These are phyloP conservation scores for Rhodomyrtus psidioides DNA, from an alignment of 441 rosid genomes.

Conservation along the genomic window DNA sequence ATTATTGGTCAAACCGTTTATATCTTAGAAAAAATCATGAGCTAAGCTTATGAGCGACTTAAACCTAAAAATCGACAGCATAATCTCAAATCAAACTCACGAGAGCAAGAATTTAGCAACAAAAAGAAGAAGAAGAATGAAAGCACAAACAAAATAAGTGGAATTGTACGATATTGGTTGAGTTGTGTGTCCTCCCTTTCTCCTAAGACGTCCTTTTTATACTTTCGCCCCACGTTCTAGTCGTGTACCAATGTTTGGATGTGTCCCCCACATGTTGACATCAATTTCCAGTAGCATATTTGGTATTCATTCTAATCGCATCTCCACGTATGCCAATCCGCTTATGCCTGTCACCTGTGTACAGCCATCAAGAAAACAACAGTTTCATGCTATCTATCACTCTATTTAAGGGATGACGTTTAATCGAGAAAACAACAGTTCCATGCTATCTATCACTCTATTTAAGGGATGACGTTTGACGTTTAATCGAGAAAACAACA, in stretches of 20 bases:
- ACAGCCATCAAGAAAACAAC: too few relatives aligned
- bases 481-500: too few relatives aligned
- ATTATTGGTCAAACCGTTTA: not conserved
- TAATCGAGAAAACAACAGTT: not conserved
- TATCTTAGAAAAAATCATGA: not conserved
- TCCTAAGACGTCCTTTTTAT: not conserved
- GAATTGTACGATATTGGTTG: not conserved
- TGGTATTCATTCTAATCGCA: not conserved
- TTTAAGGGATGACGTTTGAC: too few relatives aligned
- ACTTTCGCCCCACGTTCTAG: not conserved
- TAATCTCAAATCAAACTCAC: not conserved
- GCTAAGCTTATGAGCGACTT: not conserved
- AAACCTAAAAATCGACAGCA: not conserved
- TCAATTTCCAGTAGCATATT: not conserved
- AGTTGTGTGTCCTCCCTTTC: not conserved
- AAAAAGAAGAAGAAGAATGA: too few relatives aligned
- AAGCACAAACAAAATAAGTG: not conserved
- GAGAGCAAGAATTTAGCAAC: not conserved
- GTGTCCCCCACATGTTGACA: not conserved
- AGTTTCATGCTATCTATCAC: accelerated
- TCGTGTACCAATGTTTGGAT: not conserved
- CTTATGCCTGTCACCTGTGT: accelerated
- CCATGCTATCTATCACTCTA: too few relatives aligned
- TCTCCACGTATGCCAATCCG: not conserved
- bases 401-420: not conserved